Evolutionary conservation across 2,329 filamentous ascomycete genomes (phyloP), one percentile per base, ranked within the genome.

Genomic region (Scopulariopsis brevicaulis): DNA sequence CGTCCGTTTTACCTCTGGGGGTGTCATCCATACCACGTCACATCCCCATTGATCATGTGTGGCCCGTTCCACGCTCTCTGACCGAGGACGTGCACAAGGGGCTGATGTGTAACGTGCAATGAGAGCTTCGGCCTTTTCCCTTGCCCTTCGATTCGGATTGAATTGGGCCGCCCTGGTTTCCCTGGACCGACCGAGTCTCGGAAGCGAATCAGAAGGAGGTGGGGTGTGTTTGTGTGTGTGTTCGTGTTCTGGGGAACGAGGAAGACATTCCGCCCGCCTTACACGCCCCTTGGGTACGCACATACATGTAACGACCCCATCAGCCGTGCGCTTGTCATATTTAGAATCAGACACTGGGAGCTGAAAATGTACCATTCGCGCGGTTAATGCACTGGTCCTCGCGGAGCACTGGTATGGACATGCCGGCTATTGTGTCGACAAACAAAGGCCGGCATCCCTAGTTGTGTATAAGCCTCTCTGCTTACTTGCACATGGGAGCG

Each of bases 21-120:
- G 40, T 15, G 7, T 15, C 14, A 7, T 46, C 40, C 40, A n/a
- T n/a, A 15, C n/a, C 15, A 46, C 40, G 7, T 46, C 40, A 46
- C 40, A n/a, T 14, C 40, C 15, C 40, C 14, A 15, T 15, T 18
- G 15, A 14, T n/a, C 40, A n/a, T 46, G 15, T 8, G 8, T 32
- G 28, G 28, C 28, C 34, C 34, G 18, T 35, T 43, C 32, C 32
- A 54, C 14, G 53, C 40, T 50, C 46, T 56, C 54, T 22, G 40
- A 48, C 54, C 24, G 24, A 46, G 25, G 43, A 48, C 25, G 54
- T 46, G 37, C 54, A 56, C 43, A 24, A 37, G 54, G 54, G 53
- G 22, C 15, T 56, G 54, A 56, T 56, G 54, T 50, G 54, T 50
- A 56, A 56, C 54, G 32, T 20, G 54, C 40, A 56, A 56, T 46